Percentiles rank a stretch among this genome's conserved stretches.
phyloP scores from a whole-genome alignment of 108 stramenopile genomes.

The Epithemia pelagica region DNA sequence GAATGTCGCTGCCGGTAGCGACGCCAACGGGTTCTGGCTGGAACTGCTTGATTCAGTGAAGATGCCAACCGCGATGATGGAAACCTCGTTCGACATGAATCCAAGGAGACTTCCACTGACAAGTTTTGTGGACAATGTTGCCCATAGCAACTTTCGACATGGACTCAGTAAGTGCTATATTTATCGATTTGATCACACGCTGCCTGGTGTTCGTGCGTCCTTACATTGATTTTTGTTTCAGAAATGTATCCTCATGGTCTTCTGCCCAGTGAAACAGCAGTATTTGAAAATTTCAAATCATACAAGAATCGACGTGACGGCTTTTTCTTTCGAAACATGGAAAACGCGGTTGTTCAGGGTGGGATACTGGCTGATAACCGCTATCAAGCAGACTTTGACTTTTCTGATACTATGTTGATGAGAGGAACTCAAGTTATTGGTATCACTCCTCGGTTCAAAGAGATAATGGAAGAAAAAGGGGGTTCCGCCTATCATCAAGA shows the following conservation, averaged over 20 bases:
- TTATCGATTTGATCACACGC: neutral
- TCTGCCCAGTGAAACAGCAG: neutral
- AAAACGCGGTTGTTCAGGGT: neutral
- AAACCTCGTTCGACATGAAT: neutral
- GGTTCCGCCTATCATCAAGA: neutral
- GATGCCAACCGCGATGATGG: neutral
- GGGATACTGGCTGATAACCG: conserved; percentile 11
- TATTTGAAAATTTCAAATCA: neutral
- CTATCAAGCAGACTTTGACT: neutral
- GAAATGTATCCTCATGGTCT: neutral
- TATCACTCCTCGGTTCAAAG: neutral
- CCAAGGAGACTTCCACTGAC: neutral
- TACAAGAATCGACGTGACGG: neutral
- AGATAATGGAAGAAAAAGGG: neutral
- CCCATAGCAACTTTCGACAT: neutral
- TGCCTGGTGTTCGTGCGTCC: neutral
- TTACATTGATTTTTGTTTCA: neutral
- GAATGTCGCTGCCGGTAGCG: conserved; percentile 32
- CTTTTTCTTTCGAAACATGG: conserved; percentile 2
- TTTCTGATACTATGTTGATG: neutral
- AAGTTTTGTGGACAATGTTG: conserved; percentile 2
- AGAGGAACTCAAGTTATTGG: neutral
- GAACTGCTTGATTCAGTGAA: conserved; percentile 7
- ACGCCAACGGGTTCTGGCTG: conserved; percentile 17
- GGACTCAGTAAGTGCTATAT: neutral